phyloP scores from a whole-genome alignment of 1,284 basidiomycete genomes.

The Wallemia ichthyophaga region DNA sequence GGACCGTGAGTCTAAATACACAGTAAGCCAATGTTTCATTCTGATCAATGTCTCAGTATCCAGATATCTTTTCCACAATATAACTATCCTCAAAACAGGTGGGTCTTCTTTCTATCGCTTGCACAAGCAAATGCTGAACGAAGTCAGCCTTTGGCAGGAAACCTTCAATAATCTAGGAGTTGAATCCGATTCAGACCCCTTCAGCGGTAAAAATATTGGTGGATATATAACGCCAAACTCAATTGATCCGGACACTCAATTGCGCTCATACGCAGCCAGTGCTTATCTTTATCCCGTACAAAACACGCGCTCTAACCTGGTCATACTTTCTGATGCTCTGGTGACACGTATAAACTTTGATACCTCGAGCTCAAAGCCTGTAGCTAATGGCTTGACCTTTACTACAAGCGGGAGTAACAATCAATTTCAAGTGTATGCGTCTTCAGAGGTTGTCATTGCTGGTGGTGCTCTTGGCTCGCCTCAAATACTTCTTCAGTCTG shows the following conservation, averaged over 20 bases:
- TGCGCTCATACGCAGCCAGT: not conserved
- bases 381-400: not conserved
- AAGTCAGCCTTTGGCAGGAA: not conserved
- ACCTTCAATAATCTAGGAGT: not conserved
- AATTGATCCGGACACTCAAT: not conserved
- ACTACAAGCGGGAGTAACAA: not conserved
- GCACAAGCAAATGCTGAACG: not conserved
- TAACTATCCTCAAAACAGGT: not conserved
- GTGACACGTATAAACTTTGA: not conserved
- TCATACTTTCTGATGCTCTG: not conserved
- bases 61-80: not conserved
- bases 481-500: not conserved
- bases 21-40: not conserved
- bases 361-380: not conserved
- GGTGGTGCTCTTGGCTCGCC: not conserved
- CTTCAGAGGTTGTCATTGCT: not conserved
- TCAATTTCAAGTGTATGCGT: not conserved
- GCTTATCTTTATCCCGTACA: not conserved
- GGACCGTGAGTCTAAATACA: not conserved
- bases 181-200: not conserved
- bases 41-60: not conserved
- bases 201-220: not conserved
- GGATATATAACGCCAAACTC: not conserved
- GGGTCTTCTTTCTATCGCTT: not conserved
- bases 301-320: not conserved